Conservation (phyloP, 345 rosid species). For the Aquilaria malaccensis region DNA sequence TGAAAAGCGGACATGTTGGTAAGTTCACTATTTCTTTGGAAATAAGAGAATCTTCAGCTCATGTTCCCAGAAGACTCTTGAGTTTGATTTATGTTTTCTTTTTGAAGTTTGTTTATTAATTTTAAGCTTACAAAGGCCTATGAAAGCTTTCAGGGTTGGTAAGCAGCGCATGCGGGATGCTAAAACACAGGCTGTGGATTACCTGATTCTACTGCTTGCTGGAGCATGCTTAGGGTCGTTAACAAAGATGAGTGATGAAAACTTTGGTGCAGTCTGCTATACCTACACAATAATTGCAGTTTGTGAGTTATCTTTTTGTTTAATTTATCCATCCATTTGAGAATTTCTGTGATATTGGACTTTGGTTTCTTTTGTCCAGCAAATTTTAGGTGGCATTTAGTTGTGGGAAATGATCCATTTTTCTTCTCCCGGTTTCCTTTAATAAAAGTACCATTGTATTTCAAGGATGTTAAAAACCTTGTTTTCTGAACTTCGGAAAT, state of each 20-base stretch:
- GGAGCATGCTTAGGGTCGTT: constrained; percentile 92
- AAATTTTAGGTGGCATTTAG: not conserved
- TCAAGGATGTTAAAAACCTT: too few species aligned
- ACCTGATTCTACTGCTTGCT: constrained; percentile 79
- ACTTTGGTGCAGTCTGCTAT: constrained; percentile 72
- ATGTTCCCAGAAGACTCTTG: not conserved
- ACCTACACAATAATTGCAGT: constrained; percentile 84
- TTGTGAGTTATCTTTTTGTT: constrained; percentile 44
- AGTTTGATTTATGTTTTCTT: not conserved
- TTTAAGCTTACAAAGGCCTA: constrained; percentile 8
- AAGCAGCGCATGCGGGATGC: constrained; percentile 89
- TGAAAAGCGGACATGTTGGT: too few species aligned
- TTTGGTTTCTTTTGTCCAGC: not conserved
- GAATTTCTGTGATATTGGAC: constrained; percentile 5
- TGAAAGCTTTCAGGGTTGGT: constrained; percentile 45
- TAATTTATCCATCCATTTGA: not conserved
- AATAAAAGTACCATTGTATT: too few species aligned
- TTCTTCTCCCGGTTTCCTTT: too few species aligned
- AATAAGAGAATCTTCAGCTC: constrained; percentile 3
- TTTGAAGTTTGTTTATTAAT: constrained; percentile 2
- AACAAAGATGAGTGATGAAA: constrained; percentile 49
- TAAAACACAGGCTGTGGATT: constrained; percentile 70
- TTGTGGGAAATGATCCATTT: not conserved
- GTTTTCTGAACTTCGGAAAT: too few species aligned
- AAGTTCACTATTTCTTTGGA: too few species aligned